Evolutionary conservation across 352 stramenopile genomes (phyloP), one percentile per base, ranked within the genome.

Genomic region (Pythium monospermum): DNA sequence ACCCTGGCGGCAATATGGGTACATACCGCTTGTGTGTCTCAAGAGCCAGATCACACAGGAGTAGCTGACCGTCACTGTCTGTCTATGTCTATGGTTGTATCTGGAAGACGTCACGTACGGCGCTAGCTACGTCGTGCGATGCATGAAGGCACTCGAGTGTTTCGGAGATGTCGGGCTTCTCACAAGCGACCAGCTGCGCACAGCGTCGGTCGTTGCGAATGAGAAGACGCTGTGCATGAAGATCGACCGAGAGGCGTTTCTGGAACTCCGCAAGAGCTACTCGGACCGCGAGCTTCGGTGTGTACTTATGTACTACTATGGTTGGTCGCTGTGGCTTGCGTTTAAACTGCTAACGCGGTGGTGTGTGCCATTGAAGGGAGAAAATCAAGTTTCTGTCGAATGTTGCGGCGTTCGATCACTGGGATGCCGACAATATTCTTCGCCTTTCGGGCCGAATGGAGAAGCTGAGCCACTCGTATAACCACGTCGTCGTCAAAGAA

Each of bases 191-290:
- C 72, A 84, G 35, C 61, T 71, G 13, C 76, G 78, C 10, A 90
- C 78, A 18, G 78, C 78, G 3, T 83, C 73, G 7, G 74, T 90
- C 19, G 66, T 90, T 23, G 78, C 78, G 10, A 74, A 68, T 16
- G 78, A 90, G 54, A 77, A 66, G 33, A 76, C 73, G 11, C 60
- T 89, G 44, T 76, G 85, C 45, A 83, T 87, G 66, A 78, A 85
- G 31, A 83, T 89, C 38, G 76, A 87, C 48, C 68, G 69, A 11
- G 69, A 81, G 4, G 71, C 70, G 1, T 89, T 87, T 46, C 57
- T 87, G 37, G 69, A 80, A 13, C 62, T 86, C 28, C 60, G 78
- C 12, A 77, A 74, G 11, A 74, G 66, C 36, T 80, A 81, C 48
- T 44, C 74, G 3, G 72, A 69, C 15, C 63, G 73, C 38, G 76